Conservation (phyloP, 352 stramenopile species). For the Pythium insidiosum region DNA sequence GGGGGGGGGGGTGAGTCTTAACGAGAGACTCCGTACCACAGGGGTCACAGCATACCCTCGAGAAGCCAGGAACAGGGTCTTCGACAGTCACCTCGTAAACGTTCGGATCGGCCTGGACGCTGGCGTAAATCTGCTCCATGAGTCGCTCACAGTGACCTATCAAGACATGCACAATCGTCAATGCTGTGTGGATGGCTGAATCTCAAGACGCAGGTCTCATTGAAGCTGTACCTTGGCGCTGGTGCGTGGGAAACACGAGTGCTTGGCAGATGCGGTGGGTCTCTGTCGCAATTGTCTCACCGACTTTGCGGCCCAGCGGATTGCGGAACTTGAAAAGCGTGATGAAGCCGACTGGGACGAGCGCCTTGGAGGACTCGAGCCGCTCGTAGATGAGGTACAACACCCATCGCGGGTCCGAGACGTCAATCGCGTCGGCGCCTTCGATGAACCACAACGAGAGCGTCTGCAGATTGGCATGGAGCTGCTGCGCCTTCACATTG, state of each 20-base stretch:
- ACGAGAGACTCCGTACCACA: too few species aligned
- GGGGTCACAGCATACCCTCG: slow-evolving; percentile 38
- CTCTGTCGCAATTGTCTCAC: slow-evolving; percentile 30
- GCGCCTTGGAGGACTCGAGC: slow-evolving; percentile 7
- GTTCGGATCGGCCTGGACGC: slow-evolving; percentile 33
- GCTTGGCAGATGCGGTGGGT: slow-evolving; percentile 81
- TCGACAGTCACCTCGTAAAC: slow-evolving; percentile 84
- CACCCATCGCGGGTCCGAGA: slow-evolving; percentile 65
- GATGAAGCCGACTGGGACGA: slow-evolving; percentile 53
- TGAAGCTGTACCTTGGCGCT: slow-evolving; percentile 60
- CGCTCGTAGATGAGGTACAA: slow-evolving; percentile 76
- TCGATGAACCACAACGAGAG: slow-evolving; percentile 81
- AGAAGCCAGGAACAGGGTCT: slow-evolving; percentile 74
- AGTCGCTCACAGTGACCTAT: slow-evolving; percentile 68
- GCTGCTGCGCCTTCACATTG: slow-evolving; percentile 38
- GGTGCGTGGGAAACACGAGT: slow-evolving; percentile 67
- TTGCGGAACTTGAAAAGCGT: slow-evolving; percentile 84
- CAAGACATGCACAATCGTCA: not conserved
- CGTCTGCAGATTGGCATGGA: slow-evolving; percentile 64
- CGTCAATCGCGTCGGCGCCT: slow-evolving; percentile 72
- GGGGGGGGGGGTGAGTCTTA: too few species aligned
- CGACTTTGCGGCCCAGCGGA: slow-evolving; percentile 47
- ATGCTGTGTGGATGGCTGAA: too few species aligned
- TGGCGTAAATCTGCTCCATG: slow-evolving; percentile 52
- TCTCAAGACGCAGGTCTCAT: too few species aligned